Evolutionary conservation across 176 grass and related monocot species (phyloP), one percentile per base, ranked within the genome.

Genomic region (Oryza nivara): DNA sequence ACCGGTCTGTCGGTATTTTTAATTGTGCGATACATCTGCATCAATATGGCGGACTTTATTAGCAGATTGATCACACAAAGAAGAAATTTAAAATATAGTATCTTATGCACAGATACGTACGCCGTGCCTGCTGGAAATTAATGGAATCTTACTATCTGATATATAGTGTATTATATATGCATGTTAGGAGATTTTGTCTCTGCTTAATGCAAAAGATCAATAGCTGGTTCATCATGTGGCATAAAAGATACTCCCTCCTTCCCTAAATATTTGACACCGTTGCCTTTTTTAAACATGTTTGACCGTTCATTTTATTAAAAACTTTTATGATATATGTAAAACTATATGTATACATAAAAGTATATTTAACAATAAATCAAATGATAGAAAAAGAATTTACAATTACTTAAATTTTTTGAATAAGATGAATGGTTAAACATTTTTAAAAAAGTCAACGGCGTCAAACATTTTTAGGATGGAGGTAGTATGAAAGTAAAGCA

Each of bases 1-100:
- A 87, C n/a, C 47, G 91, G 84, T 65, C 75, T 92, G 43, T 89
- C 84, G 9, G 87, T 92, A 70, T 84, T 92, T 72, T 92, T 92
- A 71, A 92, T 81, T 6, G 91, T 87, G 44, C 91, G 87, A 72
- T 92, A 92, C 91, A 92, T 92, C 91, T 92, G 65, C 22, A 89
- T 41, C 9, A 38, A 82, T 38, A 92, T 85, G 28, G 60, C 9
- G 25, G 25, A 26, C 25, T 26, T 26, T 26, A 75, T 75, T 35
- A 75, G 41, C 11, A 15, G 10, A n/a, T 44, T 38, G 65, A 69
- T 38, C 16, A 44, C 5, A 73, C 7, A 51, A 22, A 73, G 11
- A 41, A 63, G 11, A 12, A 47, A 58, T 28, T 23, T 30, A 30
- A 28, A 61, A 72, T 28, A 38, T 38, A 41, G 38, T 40, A 8